Conservation (phyloP, 2,329 filamentous ascomycete genomes). For the Ophiocordyceps camponoti-leonardi region DNA sequence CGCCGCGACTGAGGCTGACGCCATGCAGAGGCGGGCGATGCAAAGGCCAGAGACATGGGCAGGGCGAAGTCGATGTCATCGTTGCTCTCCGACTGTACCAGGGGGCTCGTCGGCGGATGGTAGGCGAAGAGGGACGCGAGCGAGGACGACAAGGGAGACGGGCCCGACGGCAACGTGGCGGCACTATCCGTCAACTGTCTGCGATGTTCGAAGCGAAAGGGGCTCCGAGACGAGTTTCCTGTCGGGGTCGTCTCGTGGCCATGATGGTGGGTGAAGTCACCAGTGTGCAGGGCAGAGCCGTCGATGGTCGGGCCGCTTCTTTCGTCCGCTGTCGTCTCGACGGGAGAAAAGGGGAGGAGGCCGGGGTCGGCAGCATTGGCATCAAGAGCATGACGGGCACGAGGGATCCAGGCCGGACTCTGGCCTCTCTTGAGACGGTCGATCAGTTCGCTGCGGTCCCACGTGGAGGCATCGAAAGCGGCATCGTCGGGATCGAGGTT, state of each 20-base stretch:
- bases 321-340: constrained; percentile 32
- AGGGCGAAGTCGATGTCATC: constrained; percentile 48
- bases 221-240: constrained; percentile 1
- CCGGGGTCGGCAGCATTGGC: constrained; percentile 14
- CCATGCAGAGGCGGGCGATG: constrained; percentile 8
- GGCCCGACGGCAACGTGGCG: constrained; percentile 23
- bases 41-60: constrained; percentile 23
- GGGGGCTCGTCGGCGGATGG: constrained; percentile 76
- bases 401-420: constrained; percentile 50
- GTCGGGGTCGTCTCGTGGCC: neutral
- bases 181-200: constrained; percentile 12
- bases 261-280: constrained; percentile 38
- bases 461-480: constrained; percentile 14
- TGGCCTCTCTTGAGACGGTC: constrained; percentile 66
- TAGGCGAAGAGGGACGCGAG: constrained; percentile 67
- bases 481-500: neutral
- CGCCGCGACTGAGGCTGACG: constrained; percentile 27
- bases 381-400: neutral
- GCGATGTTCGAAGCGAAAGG: constrained; percentile 25
- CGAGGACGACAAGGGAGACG: constrained; percentile 52
- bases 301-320: constrained; percentile 43
- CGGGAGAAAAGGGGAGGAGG: constrained; percentile 7
- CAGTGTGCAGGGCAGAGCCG: constrained; percentile 55
- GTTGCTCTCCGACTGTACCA: constrained; percentile 78
- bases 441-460: constrained; percentile 64